Percentiles rank a stretch among this genome's conserved stretches.
Conservation (phyloP, 2,329 filamentous ascomycete species). For the Xylariaceae sp. region DNA sequence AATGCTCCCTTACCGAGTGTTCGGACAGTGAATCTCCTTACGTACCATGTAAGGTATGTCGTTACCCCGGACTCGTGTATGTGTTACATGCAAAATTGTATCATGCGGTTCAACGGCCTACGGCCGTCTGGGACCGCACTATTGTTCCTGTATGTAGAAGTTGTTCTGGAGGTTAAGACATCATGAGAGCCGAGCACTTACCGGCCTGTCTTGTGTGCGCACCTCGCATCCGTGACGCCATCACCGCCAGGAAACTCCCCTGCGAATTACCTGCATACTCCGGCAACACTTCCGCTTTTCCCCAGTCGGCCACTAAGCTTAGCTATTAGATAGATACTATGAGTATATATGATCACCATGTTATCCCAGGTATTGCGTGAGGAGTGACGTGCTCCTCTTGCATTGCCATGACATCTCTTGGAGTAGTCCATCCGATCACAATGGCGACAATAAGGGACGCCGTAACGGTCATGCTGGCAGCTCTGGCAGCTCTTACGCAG, state of each 20-base stretch:
- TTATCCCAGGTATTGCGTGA: constrained; percentile 2
- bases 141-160: neutral
- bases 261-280: neutral
- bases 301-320: neutral
- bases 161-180: neutral
- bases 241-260: neutral
- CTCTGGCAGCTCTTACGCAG: constrained; percentile 19
- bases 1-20: neutral
- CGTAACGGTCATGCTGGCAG: constrained; percentile 15
- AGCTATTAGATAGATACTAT: neutral
- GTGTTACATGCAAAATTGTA: too few relatives aligned
- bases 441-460: constrained; percentile 24
- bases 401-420: constrained; percentile 3
- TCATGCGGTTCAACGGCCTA: too few relatives aligned
- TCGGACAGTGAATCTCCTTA: neutral
- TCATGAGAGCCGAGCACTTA: neutral
- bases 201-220: neutral
- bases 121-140: too few relatives aligned
- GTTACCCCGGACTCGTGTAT: neutral
- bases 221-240: neutral
- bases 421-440: neutral
- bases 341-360: constrained; percentile 14
- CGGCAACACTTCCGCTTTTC: neutral
- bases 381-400: neutral
- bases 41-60: neutral